Base-by-base conservation (phyloP, 306 rosid species). In the Psophocarpus tetragonolobus region DNA sequence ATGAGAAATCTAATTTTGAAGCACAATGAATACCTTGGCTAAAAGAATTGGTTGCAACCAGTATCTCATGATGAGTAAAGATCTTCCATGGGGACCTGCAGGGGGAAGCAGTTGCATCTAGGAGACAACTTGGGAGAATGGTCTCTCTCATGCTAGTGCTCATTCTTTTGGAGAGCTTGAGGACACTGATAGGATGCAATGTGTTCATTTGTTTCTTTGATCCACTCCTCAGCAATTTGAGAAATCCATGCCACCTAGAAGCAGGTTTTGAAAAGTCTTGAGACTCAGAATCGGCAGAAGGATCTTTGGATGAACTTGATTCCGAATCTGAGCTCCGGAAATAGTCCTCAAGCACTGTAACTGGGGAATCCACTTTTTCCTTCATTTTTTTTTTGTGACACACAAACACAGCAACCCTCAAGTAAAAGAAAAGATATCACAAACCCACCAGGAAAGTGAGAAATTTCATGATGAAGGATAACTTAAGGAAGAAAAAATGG, bases 301-400 rank as follows among this genome's bases (percentile, higher is more conserved):
- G 84, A 12, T 87, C 97, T 75, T 85, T 90, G 1, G 92, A 90
- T 42, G 90, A 84, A 78, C 92, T 85, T 53, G 94, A 68, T 86
- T 92, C 98, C 14, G 94, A 88, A 62, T 89, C 97, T 17, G 98
- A 87, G 82, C 97, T 91, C 76, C 78, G 85, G 42, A 96, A 90
- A 71, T 90, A 96, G 82, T 92, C 99, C 84, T 92, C 97, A 11
- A 96, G 92, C 73, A 96, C 88, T 54, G 96, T 92, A 10, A 80
- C 78, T 36, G 99, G 98, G 4, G 98, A 85, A 74, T 86, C 92
- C 29, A 73, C 91, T 51, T 86, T 90, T 77, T 91, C 91, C 84
- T 89, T 86, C 97, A 92, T 92, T 17, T 30, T 39, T 60, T 41
- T 21, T 71, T 79, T 70, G 45, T 30, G 51, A 66, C 74, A 51